Percentiles rank a stretch among this genome's conserved stretches.
phyloP scores from a whole-genome alignment of 495 filamentous ascomycete species.

The Podospora conica region DNA sequence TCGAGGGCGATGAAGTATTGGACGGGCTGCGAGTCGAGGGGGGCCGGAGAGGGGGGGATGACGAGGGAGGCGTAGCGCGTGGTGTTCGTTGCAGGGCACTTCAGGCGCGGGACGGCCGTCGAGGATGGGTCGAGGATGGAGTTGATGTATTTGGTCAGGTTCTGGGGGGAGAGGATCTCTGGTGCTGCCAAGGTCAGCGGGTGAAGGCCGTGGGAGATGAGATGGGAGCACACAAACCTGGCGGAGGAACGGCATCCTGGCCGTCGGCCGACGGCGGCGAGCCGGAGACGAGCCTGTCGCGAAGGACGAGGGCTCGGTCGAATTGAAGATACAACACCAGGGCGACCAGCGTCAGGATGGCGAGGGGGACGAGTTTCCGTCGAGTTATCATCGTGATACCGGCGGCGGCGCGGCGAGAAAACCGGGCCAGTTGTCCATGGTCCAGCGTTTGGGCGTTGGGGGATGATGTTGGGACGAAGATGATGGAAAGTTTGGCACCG shows the following conservation, averaged over 20 bases:
- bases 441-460: too few relatives aligned
- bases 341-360: not conserved
- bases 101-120: not conserved
- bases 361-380: not conserved
- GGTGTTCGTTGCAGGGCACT: not conserved
- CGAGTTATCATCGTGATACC: too few relatives aligned
- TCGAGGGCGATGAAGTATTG: conserved; percentile 47
- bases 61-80: not conserved
- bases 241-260: too few relatives aligned
- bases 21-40: not conserved
- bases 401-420: too few relatives aligned
- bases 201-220: not conserved
- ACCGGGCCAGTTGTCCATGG: too few relatives aligned
- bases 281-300: too few relatives aligned
- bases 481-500: too few relatives aligned
- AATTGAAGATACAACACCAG: not conserved
- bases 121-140: not conserved
- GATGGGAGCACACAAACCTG: too few relatives aligned
- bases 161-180: not conserved
- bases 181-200: not conserved
- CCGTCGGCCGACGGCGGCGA: too few relatives aligned
- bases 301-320: too few relatives aligned
- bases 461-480: too few relatives aligned
- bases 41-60: not conserved
- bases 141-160: not conserved